A percentile compares a stretch with the other conserved stretches of the same genome.
These are phyloP conservation scores for Acmispon strigosus DNA, from an alignment of 306 rosid genomes.

Conservation along the genomic window DNA sequence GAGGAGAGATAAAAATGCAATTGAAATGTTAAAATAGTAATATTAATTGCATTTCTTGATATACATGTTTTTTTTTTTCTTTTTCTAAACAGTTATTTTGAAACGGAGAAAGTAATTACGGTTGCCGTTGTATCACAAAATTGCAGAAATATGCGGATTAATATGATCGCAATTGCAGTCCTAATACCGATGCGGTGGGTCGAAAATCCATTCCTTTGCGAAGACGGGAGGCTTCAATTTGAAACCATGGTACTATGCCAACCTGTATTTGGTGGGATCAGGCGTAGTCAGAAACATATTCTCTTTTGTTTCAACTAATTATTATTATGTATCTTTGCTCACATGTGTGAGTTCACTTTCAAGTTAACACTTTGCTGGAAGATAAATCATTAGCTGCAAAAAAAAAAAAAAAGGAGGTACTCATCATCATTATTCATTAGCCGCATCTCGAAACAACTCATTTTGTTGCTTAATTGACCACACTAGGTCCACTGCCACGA, in stretches of 20 bases:
- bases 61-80: too few species aligned
- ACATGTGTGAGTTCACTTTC: not conserved
- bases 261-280: not conserved
- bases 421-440: not conserved
- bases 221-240: too few species aligned
- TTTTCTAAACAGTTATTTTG: too few species aligned
- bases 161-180: too few species aligned
- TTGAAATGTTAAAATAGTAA: too few species aligned
- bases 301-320: conserved; percentile 3
- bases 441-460: not conserved
- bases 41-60: too few species aligned
- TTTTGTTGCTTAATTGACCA: not conserved
- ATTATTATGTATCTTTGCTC: not conserved
- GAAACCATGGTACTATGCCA: not conserved
- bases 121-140: too few species aligned
- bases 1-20: too few species aligned
- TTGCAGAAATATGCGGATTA: too few species aligned
- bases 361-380: not conserved
- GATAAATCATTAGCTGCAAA: not conserved
- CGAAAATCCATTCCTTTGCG: too few species aligned
- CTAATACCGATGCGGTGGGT: too few species aligned
- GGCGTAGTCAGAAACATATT: not conserved
- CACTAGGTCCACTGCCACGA: conserved; percentile 12
- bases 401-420: not conserved
- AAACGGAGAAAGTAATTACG: too few species aligned